These are phyloP conservation scores for Aspergillus avenaceus DNA, from an alignment of 495 filamentous ascomycete genomes.

Conservation along the genomic window DNA sequence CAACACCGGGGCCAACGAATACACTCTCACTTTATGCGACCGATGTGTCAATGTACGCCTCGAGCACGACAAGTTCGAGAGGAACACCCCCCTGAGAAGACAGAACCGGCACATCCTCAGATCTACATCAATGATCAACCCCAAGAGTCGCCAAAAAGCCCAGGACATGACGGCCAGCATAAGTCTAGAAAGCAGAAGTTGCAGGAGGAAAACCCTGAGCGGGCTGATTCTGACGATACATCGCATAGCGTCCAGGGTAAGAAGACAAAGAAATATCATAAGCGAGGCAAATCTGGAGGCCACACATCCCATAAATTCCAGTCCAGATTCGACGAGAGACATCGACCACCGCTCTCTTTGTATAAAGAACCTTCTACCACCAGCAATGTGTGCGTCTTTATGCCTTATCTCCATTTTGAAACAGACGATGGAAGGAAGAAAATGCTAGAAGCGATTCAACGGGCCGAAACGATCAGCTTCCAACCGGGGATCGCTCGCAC, in stretches of 20 bases:
- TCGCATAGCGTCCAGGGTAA: slow-evolving; percentile 26
- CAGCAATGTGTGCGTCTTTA: slow-evolving; percentile 56
- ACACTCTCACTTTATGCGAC: slow-evolving; percentile 66
- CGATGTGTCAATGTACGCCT: slow-evolving; percentile 56
- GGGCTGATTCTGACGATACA: slow-evolving; percentile 30
- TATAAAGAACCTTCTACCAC: slow-evolving; percentile 29
- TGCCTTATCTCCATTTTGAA: slow-evolving; percentile 70
- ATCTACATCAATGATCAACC: slow-evolving; percentile 20
- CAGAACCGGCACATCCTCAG: slow-evolving; percentile 16
- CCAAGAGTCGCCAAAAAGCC: slow-evolving; percentile 1
- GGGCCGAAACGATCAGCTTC: slow-evolving; percentile 32
- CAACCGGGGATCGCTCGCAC: slow-evolving; percentile 21
- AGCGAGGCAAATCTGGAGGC: slow-evolving; percentile 35
- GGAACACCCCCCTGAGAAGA: slow-evolving; percentile 33
- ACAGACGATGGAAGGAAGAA: slow-evolving; percentile 50
- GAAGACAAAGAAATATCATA: slow-evolving; percentile 32
- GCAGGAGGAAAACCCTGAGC: slow-evolving; percentile 24
- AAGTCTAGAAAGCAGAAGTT: slow-evolving; percentile 25
- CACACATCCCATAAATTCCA: slow-evolving; percentile 31
- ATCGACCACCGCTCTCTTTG: slow-evolving; percentile 17
- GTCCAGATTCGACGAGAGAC: slow-evolving; percentile 30
- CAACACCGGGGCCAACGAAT: slow-evolving; percentile 58
- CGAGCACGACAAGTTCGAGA: slow-evolving; percentile 37
- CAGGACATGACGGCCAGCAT: not conserved
- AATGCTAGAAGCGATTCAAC: slow-evolving; percentile 58